Base-by-base conservation (phyloP, 768 basidiomycete genomes). In the Inosperma sp. region DNA sequence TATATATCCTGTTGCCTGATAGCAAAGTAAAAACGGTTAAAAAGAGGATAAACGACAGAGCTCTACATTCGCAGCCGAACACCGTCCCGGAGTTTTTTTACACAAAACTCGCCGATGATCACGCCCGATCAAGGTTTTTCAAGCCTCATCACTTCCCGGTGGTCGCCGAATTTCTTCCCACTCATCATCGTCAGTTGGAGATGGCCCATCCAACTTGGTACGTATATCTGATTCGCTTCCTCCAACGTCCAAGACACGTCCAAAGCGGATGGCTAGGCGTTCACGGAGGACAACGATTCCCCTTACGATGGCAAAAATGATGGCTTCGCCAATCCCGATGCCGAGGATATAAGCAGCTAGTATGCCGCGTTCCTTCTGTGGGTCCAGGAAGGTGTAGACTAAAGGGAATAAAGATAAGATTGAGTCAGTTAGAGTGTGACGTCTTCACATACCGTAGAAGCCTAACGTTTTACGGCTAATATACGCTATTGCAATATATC, bases 311-410 rank as follows among this genome's bases (percentile, higher is more conserved):
- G 59, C 30, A 57, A 87, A 87, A 6, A 84, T 59, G 49, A 86
- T 48, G 35, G 65, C 63, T 29, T 78, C 78, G 0, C 71, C 84
- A 4, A 73, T 59, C 2, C 65, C 72, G 51, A 88, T 83, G 3
- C 82, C 84, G 31, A 82, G 17, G 58, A 87, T 80, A 61, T 86
- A 88, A 0, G 63, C 81, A 0, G 81, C 82, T 37, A 88, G 68
- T 27, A 71, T 57, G 4, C 57, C 69, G 19, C 67, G 62, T 50
- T 78, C 62, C 13, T 59, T 65, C 7, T 55, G 22, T 0, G 86
- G 84, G 57, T 87, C 62, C 7, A 88, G 77, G 71, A 88, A 88
- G 10, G 62, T 41, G 63, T 88, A 88, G 1, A 79, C 85, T 87
- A 30, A 23, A 40, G 16, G 7, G 26, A 12, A 27, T 23, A 19